Evolutionary conservation across 2,329 filamentous ascomycete genomes (phyloP).

Genomic region (Stagonosporopsis chrysanthemi): DNA sequence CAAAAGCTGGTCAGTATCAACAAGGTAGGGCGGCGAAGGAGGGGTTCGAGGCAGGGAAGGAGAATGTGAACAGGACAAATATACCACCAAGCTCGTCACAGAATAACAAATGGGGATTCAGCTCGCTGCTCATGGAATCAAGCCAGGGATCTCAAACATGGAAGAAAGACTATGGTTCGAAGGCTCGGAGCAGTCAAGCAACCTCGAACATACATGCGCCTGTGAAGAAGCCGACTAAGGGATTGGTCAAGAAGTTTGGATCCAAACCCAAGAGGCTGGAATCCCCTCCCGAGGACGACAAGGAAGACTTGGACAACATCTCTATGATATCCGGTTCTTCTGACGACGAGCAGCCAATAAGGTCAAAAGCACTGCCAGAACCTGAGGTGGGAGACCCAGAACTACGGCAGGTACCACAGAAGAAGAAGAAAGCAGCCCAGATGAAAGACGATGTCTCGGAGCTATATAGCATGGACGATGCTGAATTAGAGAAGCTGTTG

Average conservation of each 20-base stretch:
- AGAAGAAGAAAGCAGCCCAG: constrained; percentile 3
- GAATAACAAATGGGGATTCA: constrained; percentile 1
- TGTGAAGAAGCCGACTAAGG: not conserved
- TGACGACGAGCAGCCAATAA: not conserved
- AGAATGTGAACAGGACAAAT: constrained; percentile 15
- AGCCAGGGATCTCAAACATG: constrained; percentile 15
- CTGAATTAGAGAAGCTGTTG: not conserved
- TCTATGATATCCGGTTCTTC: not conserved
- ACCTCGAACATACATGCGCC: constrained; percentile 24
- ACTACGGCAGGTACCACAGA: not conserved
- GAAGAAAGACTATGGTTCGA: constrained; percentile 1
- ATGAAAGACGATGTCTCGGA: not conserved
- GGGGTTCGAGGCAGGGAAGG: constrained; percentile 25
- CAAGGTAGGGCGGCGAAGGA: constrained; percentile 22
- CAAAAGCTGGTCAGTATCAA: not conserved
- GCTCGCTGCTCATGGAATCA: not conserved
- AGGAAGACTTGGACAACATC: not conserved
- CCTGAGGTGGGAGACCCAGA: constrained; percentile 3
- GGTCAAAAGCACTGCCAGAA: not conserved
- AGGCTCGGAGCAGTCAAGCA: not conserved
- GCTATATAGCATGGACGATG: not conserved
- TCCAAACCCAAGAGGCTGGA: not conserved
- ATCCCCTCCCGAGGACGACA: not conserved
- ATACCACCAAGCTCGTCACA: constrained; percentile 8
- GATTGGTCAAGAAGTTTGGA: not conserved